Base-by-base conservation (phyloP, 345 rosid genomes). In the Jatropha curcas region DNA sequence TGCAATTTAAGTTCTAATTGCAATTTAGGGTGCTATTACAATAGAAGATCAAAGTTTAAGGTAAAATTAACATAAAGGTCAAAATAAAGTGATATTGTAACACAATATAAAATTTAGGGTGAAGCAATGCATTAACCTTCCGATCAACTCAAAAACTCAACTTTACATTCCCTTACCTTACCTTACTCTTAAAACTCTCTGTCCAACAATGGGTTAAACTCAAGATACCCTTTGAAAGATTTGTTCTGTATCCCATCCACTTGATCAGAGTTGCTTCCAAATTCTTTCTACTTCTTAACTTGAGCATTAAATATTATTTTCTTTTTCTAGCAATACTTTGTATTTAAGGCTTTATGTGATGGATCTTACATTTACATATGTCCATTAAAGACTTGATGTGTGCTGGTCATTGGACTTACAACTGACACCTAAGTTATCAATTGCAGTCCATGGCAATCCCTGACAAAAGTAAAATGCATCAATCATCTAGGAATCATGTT, bases 391-490 rank as follows among this genome's bases (percentile, higher is more conserved):
- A 34, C 28, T 62, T 61, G 27, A 20, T 62, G 43, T n/a, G 28
- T 25, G 46, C 68, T 65, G 13, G 56, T 60, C 65, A 48, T 60
- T 58, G 27, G 53, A 30, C 10, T 68, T 68, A 50, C 25, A 57
- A 62, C 68, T 65, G 56, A 79, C 28, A 20, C 50, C 48, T 66
- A 74, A 52, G 69, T 69, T 77, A 71, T 82, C 76, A 20, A 60
- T 76, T 84, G 82, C 83, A 87, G 91, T 79, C 60, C 61, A 80
- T 86, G 79, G 58, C 75, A 76, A 69, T 30, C 65, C 80, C 84
- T 73, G 91, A 91, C 70, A 82, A 77, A 80, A 81, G 72, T 71
- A 84, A 83, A 74, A 79, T 76, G 78, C 82, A 87, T 63, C 81
- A 69, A 71, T 70, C 78, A 52, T 59, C 82, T 68, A 83, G 77